phyloP scores from a whole-genome alignment of 2,329 filamentous ascomycete genomes.

The Cylindrodendrum hubeiense region DNA sequence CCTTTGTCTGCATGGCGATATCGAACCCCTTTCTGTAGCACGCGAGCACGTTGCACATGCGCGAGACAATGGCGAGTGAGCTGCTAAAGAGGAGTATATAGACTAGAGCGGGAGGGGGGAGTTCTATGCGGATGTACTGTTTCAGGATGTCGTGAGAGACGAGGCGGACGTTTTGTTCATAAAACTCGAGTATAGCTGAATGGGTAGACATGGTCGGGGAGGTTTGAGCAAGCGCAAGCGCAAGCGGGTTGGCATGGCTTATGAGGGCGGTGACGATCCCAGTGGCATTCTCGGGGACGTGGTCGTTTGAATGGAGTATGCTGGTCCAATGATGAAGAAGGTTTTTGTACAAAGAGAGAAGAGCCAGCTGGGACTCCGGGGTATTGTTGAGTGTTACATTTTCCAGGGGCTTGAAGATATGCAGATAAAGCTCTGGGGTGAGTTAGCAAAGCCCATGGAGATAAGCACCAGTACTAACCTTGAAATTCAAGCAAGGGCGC shows the following conservation, averaged over 20 bases:
- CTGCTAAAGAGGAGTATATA: slow-evolving; percentile 78
- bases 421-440: slow-evolving; percentile 60
- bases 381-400: slow-evolving; percentile 62
- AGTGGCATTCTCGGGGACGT: slow-evolving; percentile 51
- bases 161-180: slow-evolving; percentile 70
- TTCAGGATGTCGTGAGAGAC: slow-evolving; percentile 65
- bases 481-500: slow-evolving; percentile 67
- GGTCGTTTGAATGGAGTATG: slow-evolving; percentile 55
- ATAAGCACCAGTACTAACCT: slow-evolving; percentile 54
- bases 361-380: slow-evolving; percentile 64
- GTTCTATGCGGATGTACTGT: slow-evolving; percentile 71
- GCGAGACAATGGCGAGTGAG: slow-evolving; percentile 73
- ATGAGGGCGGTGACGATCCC: slow-evolving; percentile 57
- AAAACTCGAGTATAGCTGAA: slow-evolving; percentile 77
- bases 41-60: slow-evolving; percentile 77
- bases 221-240: slow-evolving; percentile 71
- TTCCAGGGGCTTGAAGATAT: slow-evolving; percentile 66
- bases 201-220: slow-evolving; percentile 56
- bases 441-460: slow-evolving; percentile 35
- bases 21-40: slow-evolving; percentile 83
- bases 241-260: slow-evolving; percentile 66
- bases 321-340: slow-evolving; percentile 73
- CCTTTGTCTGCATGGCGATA: slow-evolving; percentile 63
- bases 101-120: slow-evolving; percentile 75
- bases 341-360: slow-evolving; percentile 76